These are phyloP conservation scores for Salix purpurea DNA, from an alignment of 345 rosid species.

Conservation along the genomic window DNA sequence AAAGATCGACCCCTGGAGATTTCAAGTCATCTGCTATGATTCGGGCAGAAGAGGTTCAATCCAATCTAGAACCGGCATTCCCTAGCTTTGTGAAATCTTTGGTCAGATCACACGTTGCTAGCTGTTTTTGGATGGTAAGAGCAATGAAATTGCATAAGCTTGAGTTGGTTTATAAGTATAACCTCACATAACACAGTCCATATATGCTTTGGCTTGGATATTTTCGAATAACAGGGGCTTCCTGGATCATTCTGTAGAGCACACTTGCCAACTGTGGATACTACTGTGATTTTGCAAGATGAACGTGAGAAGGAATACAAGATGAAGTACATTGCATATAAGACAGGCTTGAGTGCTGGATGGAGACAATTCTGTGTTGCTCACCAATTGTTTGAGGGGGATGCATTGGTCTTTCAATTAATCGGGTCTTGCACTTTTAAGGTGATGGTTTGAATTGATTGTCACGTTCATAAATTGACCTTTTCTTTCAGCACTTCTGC, in stretches of 20 bases:
- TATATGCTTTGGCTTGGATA: not conserved
- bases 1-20: constrained; percentile 21
- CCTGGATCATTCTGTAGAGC: constrained; percentile 68
- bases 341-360: constrained; percentile 88
- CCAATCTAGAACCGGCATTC: constrained; percentile 46
- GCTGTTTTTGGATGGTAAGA: constrained; percentile 73
- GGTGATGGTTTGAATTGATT: constrained; percentile 37
- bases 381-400: constrained; percentile 72
- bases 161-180: not conserved
- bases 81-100: constrained; percentile 58
- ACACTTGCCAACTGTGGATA: constrained; percentile 47
- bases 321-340: constrained; percentile 57
- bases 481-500: not conserved
- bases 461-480: not conserved
- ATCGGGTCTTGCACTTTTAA: constrained; percentile 54
- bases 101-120: constrained; percentile 64
- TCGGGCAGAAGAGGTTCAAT: constrained; percentile 57
- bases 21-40: constrained; percentile 44
- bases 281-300: constrained; percentile 50
- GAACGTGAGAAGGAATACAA: constrained; percentile 45
- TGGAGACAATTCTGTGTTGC: constrained; percentile 73
- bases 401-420: constrained; percentile 73
- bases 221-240: constrained; percentile 48
- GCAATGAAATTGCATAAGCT: not conserved
- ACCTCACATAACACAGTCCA: not conserved